A percentile compares a stretch with the other conserved stretches of the same genome.
phyloP scores from a whole-genome alignment of 78 protist species.

The Anaeramoeba ignava region DNA sequence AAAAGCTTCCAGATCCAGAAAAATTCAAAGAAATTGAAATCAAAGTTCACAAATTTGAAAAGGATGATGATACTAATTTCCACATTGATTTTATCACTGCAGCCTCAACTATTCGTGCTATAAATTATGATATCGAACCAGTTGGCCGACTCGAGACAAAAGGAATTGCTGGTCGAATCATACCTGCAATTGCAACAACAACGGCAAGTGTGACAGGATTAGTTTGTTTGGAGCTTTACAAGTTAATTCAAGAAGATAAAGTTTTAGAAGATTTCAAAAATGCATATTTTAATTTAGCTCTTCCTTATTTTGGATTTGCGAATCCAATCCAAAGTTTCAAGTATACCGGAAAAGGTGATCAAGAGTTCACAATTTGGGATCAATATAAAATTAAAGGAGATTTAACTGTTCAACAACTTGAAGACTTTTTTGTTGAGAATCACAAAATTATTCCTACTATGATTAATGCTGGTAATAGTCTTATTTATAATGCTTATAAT shows the following conservation, averaged over 20 bases:
- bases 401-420: no score
- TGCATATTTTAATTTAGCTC: not conserved
- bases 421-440: no score
- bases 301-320: not conserved
- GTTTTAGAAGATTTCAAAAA: not conserved
- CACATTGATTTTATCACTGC: constrained; percentile 91
- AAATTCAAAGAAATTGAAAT: not conserved
- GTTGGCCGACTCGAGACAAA: not conserved
- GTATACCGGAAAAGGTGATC: not conserved
- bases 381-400: no score
- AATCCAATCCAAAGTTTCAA: not conserved
- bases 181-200: constrained; percentile 99
- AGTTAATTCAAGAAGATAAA: constrained; percentile 33
- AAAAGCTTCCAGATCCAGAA: not conserved
- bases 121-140: constrained; percentile 69
- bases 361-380: constrained; percentile 22
- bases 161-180: constrained; percentile 38
- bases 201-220: constrained; percentile 82
- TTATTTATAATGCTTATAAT: no score
- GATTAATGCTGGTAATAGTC: no score
- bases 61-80: constrained; percentile 94
- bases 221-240: constrained; percentile 63
- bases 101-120: constrained; percentile 89
- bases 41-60: constrained; percentile 57
- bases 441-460: no score